Conservation (phyloP, 2,329 filamentous ascomycete genomes). For the Cladophialophora yegresii region DNA sequence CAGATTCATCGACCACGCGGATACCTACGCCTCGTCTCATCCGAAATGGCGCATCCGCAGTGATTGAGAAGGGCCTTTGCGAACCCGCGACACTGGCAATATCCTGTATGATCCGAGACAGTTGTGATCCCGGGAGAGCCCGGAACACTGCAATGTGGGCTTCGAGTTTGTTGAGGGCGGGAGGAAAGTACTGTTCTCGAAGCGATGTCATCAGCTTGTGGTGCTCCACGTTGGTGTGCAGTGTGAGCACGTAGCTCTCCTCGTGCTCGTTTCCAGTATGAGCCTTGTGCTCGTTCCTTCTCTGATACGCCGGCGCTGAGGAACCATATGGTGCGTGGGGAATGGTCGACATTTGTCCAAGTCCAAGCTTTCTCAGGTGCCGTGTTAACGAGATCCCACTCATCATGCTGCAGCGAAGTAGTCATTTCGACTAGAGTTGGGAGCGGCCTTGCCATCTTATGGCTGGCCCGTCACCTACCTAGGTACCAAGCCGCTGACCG, state of each 20-base stretch:
- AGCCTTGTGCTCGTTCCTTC: slow-evolving; percentile 12
- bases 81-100: slow-evolving; percentile 19
- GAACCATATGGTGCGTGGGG: background rate
- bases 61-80: slow-evolving; percentile 19
- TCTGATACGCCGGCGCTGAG: background rate
- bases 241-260: slow-evolving; percentile 33
- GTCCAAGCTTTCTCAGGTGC: background rate
- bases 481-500: no score
- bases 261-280: slow-evolving; percentile 16
- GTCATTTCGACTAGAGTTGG: no score
- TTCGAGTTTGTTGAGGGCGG: slow-evolving; percentile 32
- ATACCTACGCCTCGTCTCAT: slow-evolving; percentile 23
- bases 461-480: no score
- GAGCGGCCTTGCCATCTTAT: no score
- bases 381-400: background rate
- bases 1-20: slow-evolving; percentile 15
- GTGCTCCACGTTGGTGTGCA: slow-evolving; percentile 31
- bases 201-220: slow-evolving; percentile 31
- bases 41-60: slow-evolving; percentile 17
- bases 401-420: no score
- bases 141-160: slow-evolving; percentile 38
- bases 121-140: slow-evolving; percentile 35
- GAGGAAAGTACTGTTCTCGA: slow-evolving; percentile 35
- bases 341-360: background rate
- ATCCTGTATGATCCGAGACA: slow-evolving; percentile 18